Evolutionary conservation across 768 basidiomycete species (phyloP).

Genomic region (Nidularia sp.): DNA sequence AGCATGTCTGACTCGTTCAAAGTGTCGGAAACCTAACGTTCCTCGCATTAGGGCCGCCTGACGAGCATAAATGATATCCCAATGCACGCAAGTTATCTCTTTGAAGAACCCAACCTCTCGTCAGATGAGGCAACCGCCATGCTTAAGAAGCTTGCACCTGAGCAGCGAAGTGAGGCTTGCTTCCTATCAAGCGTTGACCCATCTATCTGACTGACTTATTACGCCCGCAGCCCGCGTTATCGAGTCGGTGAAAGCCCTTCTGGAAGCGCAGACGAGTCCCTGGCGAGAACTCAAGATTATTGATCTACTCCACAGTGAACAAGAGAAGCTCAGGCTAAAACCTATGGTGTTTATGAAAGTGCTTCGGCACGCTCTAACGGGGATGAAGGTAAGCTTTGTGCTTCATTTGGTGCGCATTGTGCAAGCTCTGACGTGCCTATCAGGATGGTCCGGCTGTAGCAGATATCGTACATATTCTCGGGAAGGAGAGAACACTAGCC

Average conservation of each 20-base stretch:
- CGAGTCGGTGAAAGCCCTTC: conserved; percentile 18
- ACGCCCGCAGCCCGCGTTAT: conserved; percentile 25
- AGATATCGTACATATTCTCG: conserved; percentile 39
- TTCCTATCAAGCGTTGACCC: not conserved
- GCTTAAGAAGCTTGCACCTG: conserved; percentile 32
- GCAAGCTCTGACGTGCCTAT: not conserved
- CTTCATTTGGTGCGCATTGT: not conserved
- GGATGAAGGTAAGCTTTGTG: conserved; percentile 61
- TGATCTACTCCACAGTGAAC: conserved; percentile 39
- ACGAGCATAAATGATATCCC: conserved; percentile 72
- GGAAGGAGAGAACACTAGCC: conserved; percentile 33
- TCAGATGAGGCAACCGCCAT: conserved; percentile 54
- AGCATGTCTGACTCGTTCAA: not conserved
- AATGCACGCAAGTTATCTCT: conserved; percentile 69
- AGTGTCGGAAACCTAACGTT: not conserved
- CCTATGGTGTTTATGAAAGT: conserved; percentile 64
- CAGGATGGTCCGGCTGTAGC: conserved; percentile 48
- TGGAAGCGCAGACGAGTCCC: conserved; percentile 23
- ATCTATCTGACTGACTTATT: not conserved
- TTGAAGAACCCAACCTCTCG: conserved; percentile 60
- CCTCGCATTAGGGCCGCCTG: conserved; percentile 52
- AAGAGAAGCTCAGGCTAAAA: conserved; percentile 30
- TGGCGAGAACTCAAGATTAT: conserved; percentile 36
- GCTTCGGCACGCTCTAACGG: conserved; percentile 76
- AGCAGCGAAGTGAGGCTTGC: conserved; percentile 39